Evolutionary conservation across 2,329 filamentous ascomycete species (phyloP), one percentile per base, ranked within the genome.

Genomic region (Metarhizium humberi): DNA sequence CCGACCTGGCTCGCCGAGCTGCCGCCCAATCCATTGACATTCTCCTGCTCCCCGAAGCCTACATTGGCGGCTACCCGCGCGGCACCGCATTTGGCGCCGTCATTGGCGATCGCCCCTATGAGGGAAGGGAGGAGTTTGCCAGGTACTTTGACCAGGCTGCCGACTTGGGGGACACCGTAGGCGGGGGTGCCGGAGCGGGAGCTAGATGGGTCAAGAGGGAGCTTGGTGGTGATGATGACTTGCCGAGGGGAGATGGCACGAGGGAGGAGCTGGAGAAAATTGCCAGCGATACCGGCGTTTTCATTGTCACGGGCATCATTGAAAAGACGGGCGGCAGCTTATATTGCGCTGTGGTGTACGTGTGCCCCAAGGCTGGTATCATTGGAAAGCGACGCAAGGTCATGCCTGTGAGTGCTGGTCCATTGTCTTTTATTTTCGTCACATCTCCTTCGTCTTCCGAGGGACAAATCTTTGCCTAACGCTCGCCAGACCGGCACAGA

Each of bases 371-470:
- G 46, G 67, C 79, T 50, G 92, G 92, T 5, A 70, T 87, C 7
- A 67, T 96, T 20, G 92, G 90, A 20, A 96, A 96, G 77, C 80
- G 92, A 60, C 78, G 92, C 64, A 96, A 96, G 71, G 88, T 96
- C 25, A 92, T 95, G 84, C 92, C 92, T 18, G 86, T 88, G 69
- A 64, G 82, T 75, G 8, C 13, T 45, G 2, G 13, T 53, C 32
- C 10, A 25, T 56, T 34, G 4, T 5, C 16, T 4, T 25, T 6
- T 10, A 16, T 20, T 32, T 7, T 2, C 32, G 2, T 40, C 11
- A 42, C 50, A 18, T 30, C 34, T 25, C 5, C 18, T n/a, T 6
- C 4, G 34, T 30, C 20, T 16, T 40, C 4, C 14, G 38, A 14
- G 11, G 13, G 13, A 40, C 11, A 3, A 40, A 3, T 2, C 38